A percentile compares a stretch with the other conserved stretches of the same genome.
Evolutionary conservation across 352 stramenopile species (phyloP).

Genomic region (Globisporangium rhizosaccharum): DNA sequence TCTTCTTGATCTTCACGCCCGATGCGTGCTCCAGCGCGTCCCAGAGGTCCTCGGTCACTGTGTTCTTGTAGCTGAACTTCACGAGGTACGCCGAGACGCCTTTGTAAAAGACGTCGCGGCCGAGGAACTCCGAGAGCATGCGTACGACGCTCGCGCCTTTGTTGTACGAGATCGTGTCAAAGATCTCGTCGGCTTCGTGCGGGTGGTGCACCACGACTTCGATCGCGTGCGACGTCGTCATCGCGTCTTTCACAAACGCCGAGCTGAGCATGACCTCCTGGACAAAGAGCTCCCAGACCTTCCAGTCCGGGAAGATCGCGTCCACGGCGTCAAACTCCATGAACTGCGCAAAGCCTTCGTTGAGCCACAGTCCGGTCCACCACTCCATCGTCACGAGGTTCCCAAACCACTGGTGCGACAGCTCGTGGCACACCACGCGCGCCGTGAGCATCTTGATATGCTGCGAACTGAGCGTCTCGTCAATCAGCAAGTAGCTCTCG

Average conservation of each 20-base stretch:
- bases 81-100: slow-evolving; percentile 93
- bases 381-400: slow-evolving; percentile 99
- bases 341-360: slow-evolving; percentile 97
- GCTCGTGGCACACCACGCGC: slow-evolving; percentile 95
- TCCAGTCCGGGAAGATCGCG: slow-evolving; percentile 91
- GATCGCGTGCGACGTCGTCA: slow-evolving; percentile 90
- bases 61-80: slow-evolving; percentile 94
- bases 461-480: slow-evolving; percentile 53
- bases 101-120: slow-evolving; percentile 59
- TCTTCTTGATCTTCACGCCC: slow-evolving; percentile 86
- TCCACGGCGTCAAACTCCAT: slow-evolving; percentile 95
- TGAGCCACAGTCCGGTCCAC: slow-evolving; percentile 95
- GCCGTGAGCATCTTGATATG: slow-evolving; percentile 73
- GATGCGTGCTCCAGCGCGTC: slow-evolving; percentile 87
- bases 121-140: slow-evolving; percentile 71
- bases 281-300: slow-evolving; percentile 95
- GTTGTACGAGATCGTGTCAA: slow-evolving; percentile 96
- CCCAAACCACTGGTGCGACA: slow-evolving; percentile 96
- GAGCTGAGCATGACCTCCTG: slow-evolving; percentile 55
- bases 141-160: slow-evolving; percentile 84
- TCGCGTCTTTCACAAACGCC: slow-evolving; percentile 91
- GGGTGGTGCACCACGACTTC: slow-evolving; percentile 91
- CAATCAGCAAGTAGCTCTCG: slow-evolving; percentile 89
- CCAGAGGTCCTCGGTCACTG: slow-evolving; percentile 95
- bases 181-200: slow-evolving; percentile 97